Base-by-base conservation (phyloP, 1,284 basidiomycete species). In the Mixia osmundae region DNA sequence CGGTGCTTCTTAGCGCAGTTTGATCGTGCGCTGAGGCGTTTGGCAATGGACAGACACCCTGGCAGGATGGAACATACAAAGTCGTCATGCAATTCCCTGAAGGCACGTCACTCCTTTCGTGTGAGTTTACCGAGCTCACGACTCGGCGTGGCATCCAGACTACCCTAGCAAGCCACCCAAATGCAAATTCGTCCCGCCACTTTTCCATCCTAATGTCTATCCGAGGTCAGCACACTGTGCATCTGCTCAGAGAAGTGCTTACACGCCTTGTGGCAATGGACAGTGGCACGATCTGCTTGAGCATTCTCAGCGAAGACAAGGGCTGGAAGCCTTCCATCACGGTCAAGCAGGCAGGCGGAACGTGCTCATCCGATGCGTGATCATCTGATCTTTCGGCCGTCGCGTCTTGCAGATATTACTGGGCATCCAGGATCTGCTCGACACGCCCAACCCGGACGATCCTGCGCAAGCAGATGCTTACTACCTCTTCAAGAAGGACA, bases 271-370 rank as follows among this genome's bases (percentile, higher is more conserved):
- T n/a, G n/a, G n/a, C n/a, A n/a, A n/a, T n/a, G n/a, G n/a, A n/a
- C n/a, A 94, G 85, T 12, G 91, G 91, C 19, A 99, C 91, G 15
- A 87, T 97, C 35, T 99, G 91, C 56, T 65, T 44, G 27, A 40
- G 37, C 11, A 99, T 99, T 54, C 61, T 99, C 26, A 89, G 97
- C 54, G 91, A 99, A 56, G 91, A 99, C 59, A 97, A 97, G 59
- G 76, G 74, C 4, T 99, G 91, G 91, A 95, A 95, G 57, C 85
- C 91, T 8, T 78, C 85, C 2, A 95, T 99, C 50, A 97, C 87
- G 2, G 83, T 99, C 60, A 99, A 97, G 58, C 87, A 95, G 67
- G 85, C 79, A 26, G 30, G 67, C 52, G 8, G 36, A 25, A 20
- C 21, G 10, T 20, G 8, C 7, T 15, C 5, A 10, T 18, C 9